Evolutionary conservation across 495 filamentous ascomycete species (phyloP).

Genomic region (Penicillium samsonianum): DNA sequence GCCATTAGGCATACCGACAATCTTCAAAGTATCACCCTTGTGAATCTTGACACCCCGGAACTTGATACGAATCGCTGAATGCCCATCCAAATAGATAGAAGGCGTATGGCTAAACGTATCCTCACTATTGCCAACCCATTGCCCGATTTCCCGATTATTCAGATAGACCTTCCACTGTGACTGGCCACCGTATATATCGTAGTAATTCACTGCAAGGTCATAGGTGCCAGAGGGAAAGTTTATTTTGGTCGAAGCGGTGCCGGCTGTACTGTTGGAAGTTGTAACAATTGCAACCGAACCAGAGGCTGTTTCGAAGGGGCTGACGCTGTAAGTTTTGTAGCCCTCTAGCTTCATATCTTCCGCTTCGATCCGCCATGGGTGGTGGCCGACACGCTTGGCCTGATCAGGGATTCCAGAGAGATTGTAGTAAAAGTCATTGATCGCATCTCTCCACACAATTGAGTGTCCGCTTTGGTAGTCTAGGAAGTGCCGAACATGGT

Average conservation of each 20-base stretch:
- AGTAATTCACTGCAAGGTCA: constrained; percentile 67
- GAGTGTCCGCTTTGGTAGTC: constrained; percentile 69
- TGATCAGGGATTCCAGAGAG: constrained; percentile 60
- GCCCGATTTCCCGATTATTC: constrained; percentile 52
- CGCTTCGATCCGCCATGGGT: constrained; percentile 65
- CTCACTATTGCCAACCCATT: constrained; percentile 60
- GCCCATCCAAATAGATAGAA: constrained; percentile 59
- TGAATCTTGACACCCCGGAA: constrained; percentile 52
- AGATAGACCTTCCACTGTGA: constrained; percentile 55
- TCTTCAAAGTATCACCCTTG: constrained; percentile 58
- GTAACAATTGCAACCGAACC: constrained; percentile 50
- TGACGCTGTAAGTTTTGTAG: constrained; percentile 52
- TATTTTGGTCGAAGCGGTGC: constrained; percentile 50
- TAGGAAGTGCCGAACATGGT: constrained; percentile 56
- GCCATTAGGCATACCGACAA: constrained; percentile 60
- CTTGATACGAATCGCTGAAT: constrained; percentile 63
- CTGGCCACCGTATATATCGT: constrained; percentile 57
- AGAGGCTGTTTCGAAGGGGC: constrained; percentile 58
- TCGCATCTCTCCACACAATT: constrained; percentile 67
- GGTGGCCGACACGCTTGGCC: constrained; percentile 53
- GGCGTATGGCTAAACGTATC: constrained; percentile 56
- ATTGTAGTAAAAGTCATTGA: constrained; percentile 61
- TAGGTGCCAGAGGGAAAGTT: constrained; percentile 54
- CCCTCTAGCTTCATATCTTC: constrained; percentile 60
- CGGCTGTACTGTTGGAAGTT: constrained; percentile 48